Percentiles rank a stretch among this genome's conserved stretches.
These are phyloP conservation scores for Boletellus emodensis DNA, from an alignment of 768 basidiomycete genomes.

Conservation along the genomic window DNA sequence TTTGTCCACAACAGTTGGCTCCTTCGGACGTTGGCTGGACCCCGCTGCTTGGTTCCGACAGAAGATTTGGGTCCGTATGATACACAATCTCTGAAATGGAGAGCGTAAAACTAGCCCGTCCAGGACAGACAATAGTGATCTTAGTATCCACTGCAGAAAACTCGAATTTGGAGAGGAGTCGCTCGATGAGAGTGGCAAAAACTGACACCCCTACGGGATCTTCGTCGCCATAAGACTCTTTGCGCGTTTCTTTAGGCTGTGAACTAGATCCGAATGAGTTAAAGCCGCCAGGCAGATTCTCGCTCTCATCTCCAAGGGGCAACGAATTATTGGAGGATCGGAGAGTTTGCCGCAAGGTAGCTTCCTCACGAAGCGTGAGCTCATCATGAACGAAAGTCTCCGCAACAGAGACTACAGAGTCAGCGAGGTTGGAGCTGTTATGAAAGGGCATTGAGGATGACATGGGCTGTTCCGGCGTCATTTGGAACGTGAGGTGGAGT, in stretches of 20 bases:
- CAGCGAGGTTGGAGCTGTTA: constrained; percentile 49
- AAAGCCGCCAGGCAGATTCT: constrained; percentile 64
- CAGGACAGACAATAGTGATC: constrained; percentile 66
- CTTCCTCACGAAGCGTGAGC: constrained; percentile 67
- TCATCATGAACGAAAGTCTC: constrained; percentile 86
- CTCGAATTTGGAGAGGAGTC: constrained; percentile 72
- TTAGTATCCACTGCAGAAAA: constrained; percentile 67
- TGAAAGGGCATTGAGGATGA: constrained; percentile 11
- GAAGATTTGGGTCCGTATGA: constrained; percentile 34
- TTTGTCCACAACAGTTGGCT: constrained; percentile 21
- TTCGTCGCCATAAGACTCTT: constrained; percentile 35
- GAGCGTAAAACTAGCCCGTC: constrained; percentile 57
- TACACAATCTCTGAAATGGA: constrained; percentile 57
- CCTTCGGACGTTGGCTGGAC: constrained; percentile 13
- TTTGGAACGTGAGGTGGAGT: constrained; percentile 62
- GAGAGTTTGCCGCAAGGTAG: constrained; percentile 65
- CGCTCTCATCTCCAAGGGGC: constrained; percentile 31
- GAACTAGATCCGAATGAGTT: constrained; percentile 43
- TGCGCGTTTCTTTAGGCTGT: constrained; percentile 34
- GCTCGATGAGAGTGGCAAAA: constrained; percentile 76
- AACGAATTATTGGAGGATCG: constrained; percentile 40
- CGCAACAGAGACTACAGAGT: constrained; percentile 80
- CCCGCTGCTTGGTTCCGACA: constrained; percentile 26
- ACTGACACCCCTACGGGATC: constrained; percentile 77
- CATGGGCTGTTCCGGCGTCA: constrained; percentile 27